Evolutionary conservation across 352 stramenopile genomes (phyloP).

Genomic region (Phytophthora fragariae): DNA sequence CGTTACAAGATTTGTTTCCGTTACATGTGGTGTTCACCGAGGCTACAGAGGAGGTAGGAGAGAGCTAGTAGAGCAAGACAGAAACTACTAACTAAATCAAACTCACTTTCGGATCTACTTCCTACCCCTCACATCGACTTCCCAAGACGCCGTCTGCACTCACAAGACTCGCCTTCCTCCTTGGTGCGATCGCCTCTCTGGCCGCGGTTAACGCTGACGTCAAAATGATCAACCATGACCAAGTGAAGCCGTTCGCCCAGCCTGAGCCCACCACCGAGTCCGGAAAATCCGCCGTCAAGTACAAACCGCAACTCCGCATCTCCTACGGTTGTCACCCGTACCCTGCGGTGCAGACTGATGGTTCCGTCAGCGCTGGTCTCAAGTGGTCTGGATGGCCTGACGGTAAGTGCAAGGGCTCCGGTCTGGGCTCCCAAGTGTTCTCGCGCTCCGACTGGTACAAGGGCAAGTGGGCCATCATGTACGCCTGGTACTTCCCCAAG

Average conservation of each 20-base stretch:
- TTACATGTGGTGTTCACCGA: no score
- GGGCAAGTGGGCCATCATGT: constrained; percentile 33
- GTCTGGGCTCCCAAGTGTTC: constrained; percentile 34
- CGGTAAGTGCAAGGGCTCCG: constrained; percentile 35
- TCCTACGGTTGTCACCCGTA: constrained; percentile 24
- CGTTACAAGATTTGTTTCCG: no score
- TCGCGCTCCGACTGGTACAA: neutral
- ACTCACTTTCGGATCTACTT: no score
- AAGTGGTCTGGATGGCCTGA: constrained; percentile 4
- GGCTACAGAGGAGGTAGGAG: no score
- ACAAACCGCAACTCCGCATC: constrained; percentile 22
- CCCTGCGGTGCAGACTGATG: constrained; percentile 8
- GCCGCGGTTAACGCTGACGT: constrained; percentile 8
- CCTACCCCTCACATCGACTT: no score
- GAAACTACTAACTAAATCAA: no score
- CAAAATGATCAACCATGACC: constrained; percentile 33
- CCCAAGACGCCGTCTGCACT: no score
- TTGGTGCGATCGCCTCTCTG: constrained; percentile 5
- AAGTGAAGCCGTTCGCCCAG: constrained; percentile 26
- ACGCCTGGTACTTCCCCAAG: constrained; percentile 49
- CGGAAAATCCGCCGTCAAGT: constrained; percentile 23
- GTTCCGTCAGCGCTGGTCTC: constrained; percentile 7
- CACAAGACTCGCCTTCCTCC: constrained; percentile 12
- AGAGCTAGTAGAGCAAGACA: no score
- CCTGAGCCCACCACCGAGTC: constrained; percentile 8